These are phyloP conservation scores for Amoeboradix gromovi DNA, from an alignment of 371 early-diverging fungal genomes.

Conservation along the genomic window DNA sequence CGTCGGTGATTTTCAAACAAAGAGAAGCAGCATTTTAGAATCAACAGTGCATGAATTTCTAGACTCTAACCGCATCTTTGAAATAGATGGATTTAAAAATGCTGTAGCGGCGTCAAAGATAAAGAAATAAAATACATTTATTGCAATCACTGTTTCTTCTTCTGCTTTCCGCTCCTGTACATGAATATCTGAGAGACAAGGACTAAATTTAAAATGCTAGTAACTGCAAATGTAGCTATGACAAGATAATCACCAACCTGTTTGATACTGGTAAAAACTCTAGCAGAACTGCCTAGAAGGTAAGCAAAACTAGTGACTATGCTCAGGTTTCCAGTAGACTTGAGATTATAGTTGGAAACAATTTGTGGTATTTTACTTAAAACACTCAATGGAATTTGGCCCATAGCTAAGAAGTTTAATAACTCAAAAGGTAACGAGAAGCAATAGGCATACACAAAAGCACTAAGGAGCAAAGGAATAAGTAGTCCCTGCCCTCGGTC, in stretches of 20 bases:
- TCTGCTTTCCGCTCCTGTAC: slow-evolving; percentile 32
- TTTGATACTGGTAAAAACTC: slow-evolving; percentile 61
- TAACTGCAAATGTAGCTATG: slow-evolving; percentile 33
- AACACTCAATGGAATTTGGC: slow-evolving; percentile 35
- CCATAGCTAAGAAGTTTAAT: neutral
- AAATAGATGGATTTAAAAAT: too few relatives aligned
- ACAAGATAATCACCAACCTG: slow-evolving; percentile 51
- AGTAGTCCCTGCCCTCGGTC: neutral
- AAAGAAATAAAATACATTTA: neutral
- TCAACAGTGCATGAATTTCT: slow-evolving; percentile 4
- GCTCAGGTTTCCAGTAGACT: slow-evolving; percentile 62
- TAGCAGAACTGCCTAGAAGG: slow-evolving; percentile 48
- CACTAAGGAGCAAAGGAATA: too few relatives aligned
- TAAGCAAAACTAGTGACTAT: slow-evolving; percentile 55
- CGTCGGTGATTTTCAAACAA: slow-evolving; percentile 57
- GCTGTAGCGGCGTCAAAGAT: too few relatives aligned
- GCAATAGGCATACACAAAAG: neutral
- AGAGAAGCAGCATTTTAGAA: slow-evolving; percentile 16
- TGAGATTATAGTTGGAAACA: slow-evolving; percentile 30
- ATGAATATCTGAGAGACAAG: slow-evolving; percentile 43
- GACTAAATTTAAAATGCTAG: slow-evolving; percentile 16
- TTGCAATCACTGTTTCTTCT: neutral
- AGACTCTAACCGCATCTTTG: too few relatives aligned
- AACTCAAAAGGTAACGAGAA: too few relatives aligned
- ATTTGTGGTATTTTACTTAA: slow-evolving; percentile 66